A percentile compares a stretch with the other conserved stretches of the same genome.
Conservation (phyloP, 495 filamentous ascomycete species). For the Ascodesmis nigricans region DNA sequence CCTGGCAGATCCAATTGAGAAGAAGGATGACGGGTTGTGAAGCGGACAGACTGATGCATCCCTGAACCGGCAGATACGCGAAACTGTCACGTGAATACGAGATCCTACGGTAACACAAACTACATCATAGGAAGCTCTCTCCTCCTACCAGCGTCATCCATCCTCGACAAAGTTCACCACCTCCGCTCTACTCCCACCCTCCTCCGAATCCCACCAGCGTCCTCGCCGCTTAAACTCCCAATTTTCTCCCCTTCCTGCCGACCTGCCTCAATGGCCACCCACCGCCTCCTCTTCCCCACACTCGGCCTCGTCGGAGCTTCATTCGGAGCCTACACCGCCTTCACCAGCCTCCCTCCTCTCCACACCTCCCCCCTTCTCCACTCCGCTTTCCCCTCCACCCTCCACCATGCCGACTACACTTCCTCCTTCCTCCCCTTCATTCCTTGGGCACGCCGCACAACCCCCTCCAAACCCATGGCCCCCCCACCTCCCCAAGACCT, state of each 20-base stretch:
- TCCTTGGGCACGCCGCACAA: too few species aligned
- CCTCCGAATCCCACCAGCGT: constrained; percentile 9
- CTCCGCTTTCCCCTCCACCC: constrained; percentile 13
- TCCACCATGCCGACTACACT: too few species aligned
- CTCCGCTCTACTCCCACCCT: constrained; percentile 14
- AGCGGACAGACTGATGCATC: too few species aligned
- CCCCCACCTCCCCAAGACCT: constrained; percentile 1
- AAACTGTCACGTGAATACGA: too few species aligned
- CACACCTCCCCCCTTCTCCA: constrained; percentile 12
- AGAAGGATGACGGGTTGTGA: too few species aligned
- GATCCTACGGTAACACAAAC: too few species aligned
- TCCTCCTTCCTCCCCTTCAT: neutral
- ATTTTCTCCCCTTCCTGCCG: constrained; percentile 9
- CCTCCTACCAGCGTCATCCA: too few species aligned
- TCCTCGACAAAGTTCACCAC: too few species aligned
- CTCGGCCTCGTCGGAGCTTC: too few species aligned
- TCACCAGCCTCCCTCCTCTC: constrained; percentile 9
- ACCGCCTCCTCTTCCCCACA: constrained; percentile 8
- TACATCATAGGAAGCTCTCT: too few species aligned
- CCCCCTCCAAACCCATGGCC: constrained; percentile 5
- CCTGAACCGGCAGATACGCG: too few species aligned
- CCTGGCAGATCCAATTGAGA: too few species aligned
- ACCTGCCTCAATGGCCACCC: constrained; percentile 8
- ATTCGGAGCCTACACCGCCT: constrained; percentile 3
- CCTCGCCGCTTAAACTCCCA: constrained; percentile 5